Percentiles rank a stretch among this genome's conserved stretches.
phyloP scores from a whole-genome alignment of 2,329 filamentous ascomycete genomes.

The Cercospora citrullina region DNA sequence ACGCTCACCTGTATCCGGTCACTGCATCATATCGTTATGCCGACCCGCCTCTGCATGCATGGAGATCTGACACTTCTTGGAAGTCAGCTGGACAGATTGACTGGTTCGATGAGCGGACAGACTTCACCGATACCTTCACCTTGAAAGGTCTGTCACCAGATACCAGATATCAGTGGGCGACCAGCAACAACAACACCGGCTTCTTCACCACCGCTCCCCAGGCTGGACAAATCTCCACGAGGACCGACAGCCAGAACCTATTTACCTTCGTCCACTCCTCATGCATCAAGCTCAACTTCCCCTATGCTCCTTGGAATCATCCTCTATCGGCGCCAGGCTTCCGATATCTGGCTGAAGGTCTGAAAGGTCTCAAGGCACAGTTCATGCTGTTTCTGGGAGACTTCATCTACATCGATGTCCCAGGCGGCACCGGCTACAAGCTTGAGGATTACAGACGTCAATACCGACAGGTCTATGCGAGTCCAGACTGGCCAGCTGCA shows the following conservation, averaged over 20 bases:
- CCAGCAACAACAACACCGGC: slow-evolving; percentile 84
- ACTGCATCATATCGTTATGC: slow-evolving; percentile 61
- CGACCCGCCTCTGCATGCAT: slow-evolving; percentile 29
- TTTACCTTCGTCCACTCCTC: slow-evolving; percentile 92
- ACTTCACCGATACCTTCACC: slow-evolving; percentile 73
- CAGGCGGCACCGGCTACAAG: slow-evolving; percentile 70
- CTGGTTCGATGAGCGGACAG: slow-evolving; percentile 71
- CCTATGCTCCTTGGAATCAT: slow-evolving; percentile 82
- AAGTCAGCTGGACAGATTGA: slow-evolving; percentile 64
- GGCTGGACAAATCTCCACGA: slow-evolving; percentile 59
- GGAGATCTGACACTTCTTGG: slow-evolving; percentile 60
- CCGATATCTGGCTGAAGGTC: slow-evolving; percentile 68
- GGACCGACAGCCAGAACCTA: slow-evolving; percentile 60
- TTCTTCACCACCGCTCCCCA: slow-evolving; percentile 76
- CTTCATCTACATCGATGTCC: slow-evolving; percentile 90
- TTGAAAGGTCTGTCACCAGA: slow-evolving; percentile 69
- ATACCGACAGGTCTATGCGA: slow-evolving; percentile 93
- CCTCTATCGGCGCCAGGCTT: slow-evolving; percentile 80
- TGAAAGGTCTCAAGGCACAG: slow-evolving; percentile 71
- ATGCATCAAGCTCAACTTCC: slow-evolving; percentile 88
- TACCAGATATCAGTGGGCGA: slow-evolving; percentile 76
- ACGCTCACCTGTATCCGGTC: slow-evolving; percentile 72
- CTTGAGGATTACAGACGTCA: slow-evolving; percentile 80
- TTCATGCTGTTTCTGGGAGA: slow-evolving; percentile 75
- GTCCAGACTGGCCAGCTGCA: slow-evolving; percentile 81